These are phyloP conservation scores for Drosera capensis DNA, from an alignment of 148 eudicot species.

Conservation along the genomic window DNA sequence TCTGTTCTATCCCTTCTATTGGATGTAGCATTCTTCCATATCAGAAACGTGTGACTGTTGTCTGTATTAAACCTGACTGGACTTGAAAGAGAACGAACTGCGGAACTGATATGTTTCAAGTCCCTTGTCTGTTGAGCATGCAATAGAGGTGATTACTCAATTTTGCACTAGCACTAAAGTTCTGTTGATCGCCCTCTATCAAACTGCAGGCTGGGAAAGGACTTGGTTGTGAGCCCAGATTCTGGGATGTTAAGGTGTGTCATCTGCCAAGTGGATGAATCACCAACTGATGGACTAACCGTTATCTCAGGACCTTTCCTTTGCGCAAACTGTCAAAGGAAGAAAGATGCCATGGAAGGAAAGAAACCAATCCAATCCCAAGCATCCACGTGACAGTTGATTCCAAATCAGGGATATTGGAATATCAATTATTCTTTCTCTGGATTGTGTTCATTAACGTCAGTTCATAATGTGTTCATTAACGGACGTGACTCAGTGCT, in stretches of 20 bases:
- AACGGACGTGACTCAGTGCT: background rate
- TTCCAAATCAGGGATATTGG: background rate
- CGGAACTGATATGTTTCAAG: too few relatives aligned
- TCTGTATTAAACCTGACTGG: too few relatives aligned
- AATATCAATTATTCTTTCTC: background rate
- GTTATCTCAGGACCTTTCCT: slow-evolving; percentile 90
- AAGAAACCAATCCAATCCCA: slow-evolving; percentile 31
- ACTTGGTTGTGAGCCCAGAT: slow-evolving; percentile 24
- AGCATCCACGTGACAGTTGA: background rate
- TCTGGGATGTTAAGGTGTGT: slow-evolving; percentile 51
- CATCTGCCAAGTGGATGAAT: slow-evolving; percentile 66
- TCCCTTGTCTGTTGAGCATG: background rate
- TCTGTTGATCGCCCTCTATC: background rate
- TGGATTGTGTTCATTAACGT: background rate
- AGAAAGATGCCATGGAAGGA: slow-evolving; percentile 98
- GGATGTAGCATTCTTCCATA: too few relatives aligned
- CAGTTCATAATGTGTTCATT: too few relatives aligned
- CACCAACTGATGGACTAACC: slow-evolving; percentile 67
- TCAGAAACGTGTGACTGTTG: too few relatives aligned
- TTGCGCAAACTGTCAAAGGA: slow-evolving; percentile 56
- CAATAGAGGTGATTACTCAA: background rate
- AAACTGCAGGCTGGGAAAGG: slow-evolving; percentile 50
- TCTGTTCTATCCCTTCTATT: too few relatives aligned
- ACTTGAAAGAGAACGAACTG: too few relatives aligned
- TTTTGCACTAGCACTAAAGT: background rate